These are phyloP conservation scores for Tubosaeta sp. DNA, from an alignment of 768 basidiomycete species.

Conservation along the genomic window DNA sequence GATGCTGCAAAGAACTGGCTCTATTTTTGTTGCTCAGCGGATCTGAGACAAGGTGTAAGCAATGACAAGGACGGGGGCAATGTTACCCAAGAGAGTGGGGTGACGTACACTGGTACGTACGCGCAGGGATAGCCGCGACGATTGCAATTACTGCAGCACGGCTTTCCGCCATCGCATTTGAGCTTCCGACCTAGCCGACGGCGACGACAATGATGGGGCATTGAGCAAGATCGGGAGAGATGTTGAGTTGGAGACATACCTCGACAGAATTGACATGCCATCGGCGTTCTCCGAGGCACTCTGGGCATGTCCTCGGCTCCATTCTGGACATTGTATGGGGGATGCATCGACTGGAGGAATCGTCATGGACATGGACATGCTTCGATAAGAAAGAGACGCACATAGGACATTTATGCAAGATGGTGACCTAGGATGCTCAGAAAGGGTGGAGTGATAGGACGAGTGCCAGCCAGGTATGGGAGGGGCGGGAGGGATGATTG, in stretches of 20 bases:
- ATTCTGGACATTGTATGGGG: conserved; percentile 11
- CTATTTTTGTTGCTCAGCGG: conserved; percentile 32
- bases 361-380: not conserved
- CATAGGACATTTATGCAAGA: conserved; percentile 22
- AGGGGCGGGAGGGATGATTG: conserved; percentile 7
- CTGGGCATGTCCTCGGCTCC: conserved; percentile 22
- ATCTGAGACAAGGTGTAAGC: conserved; percentile 15
- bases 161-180: conserved; percentile 65
- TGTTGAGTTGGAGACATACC: conserved; percentile 33
- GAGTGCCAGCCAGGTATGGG: conserved; percentile 1
- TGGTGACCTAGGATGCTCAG: not conserved
- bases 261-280: conserved; percentile 75
- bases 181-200: conserved; percentile 54
- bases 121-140: conserved; percentile 53
- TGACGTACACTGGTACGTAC: conserved; percentile 64
- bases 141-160: conserved; percentile 64
- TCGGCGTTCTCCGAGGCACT: conserved; percentile 48
- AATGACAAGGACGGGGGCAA: not conserved
- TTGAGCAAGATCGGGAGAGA: not conserved
- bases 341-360: conserved; percentile 9
- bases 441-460: not conserved
- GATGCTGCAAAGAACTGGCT: conserved; percentile 5
- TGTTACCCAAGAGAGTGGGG: conserved; percentile 3
- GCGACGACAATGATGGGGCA: not conserved
- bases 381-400: conserved; percentile 7